Percentiles rank a stretch among this genome's conserved stretches.
Conservation (phyloP, 2,329 filamentous ascomycete species). For the Boeremia exigua region DNA sequence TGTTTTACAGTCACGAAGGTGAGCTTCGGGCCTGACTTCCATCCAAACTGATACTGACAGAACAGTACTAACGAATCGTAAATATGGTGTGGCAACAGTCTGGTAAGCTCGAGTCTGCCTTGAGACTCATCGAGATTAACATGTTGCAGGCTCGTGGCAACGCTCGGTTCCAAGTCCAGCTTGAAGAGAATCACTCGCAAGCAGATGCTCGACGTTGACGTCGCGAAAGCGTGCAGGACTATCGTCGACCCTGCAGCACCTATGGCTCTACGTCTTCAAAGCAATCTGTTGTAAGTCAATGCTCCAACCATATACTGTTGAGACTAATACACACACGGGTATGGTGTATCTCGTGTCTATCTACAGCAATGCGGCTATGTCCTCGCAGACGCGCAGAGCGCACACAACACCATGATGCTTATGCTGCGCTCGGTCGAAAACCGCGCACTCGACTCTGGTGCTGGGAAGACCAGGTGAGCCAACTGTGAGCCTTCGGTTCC, state of each 20-base stretch:
- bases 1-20: conserved; percentile 99
- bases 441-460: conserved; percentile 71
- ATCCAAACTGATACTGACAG: conserved; percentile 23
- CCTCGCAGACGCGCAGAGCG: conserved; percentile 77
- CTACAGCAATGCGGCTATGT: conserved; percentile 87
- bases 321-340: conserved; percentile 35
- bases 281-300: conserved; percentile 73
- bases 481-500: not conserved
- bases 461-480: conserved; percentile 73
- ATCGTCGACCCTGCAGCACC: conserved; percentile 86
- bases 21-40: conserved; percentile 42
- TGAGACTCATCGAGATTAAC: conserved; percentile 24
- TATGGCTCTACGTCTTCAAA: conserved; percentile 87
- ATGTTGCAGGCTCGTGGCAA: conserved; percentile 80
- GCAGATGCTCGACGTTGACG: conserved; percentile 85
- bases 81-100: conserved; percentile 92
- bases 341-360: conserved; percentile 82
- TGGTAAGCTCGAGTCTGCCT: conserved; percentile 66
- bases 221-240: conserved; percentile 85
- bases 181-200: conserved; percentile 80
- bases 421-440: conserved; percentile 66
- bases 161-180: conserved; percentile 74
- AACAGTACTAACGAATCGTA: conserved; percentile 77
- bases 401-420: conserved; percentile 73
- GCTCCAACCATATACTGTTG: not conserved